Conservation (phyloP, 78 protist genomes). For the Planoprotostelium fungivorum region DNA sequence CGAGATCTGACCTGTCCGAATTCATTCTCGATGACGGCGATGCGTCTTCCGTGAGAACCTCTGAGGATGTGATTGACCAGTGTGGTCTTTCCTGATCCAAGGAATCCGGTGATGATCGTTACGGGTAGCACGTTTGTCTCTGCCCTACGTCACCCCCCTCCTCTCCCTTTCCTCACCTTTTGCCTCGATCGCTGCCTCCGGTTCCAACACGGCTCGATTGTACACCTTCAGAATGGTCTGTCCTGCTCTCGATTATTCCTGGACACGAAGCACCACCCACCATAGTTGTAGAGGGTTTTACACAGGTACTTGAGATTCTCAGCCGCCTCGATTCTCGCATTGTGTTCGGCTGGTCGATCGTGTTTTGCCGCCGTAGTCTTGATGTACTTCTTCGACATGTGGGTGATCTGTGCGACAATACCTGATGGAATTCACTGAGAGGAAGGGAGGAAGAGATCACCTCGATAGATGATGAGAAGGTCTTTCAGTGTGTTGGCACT, state of each 20-base stretch:
- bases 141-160: too few relatives aligned
- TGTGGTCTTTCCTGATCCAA: constrained; percentile 68
- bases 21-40: constrained; percentile 66
- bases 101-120: constrained; percentile 51
- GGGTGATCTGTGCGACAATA: neutral
- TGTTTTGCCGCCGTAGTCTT: neutral
- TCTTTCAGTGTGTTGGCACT: neutral
- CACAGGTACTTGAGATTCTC: neutral
- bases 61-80: constrained; percentile 52
- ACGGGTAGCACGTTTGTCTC: constrained; percentile 17
- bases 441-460: neutral
- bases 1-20: constrained; percentile 20
- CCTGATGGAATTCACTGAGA: neutral
- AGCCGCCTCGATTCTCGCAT: neutral
- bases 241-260: neutral
- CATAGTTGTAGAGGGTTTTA: neutral
- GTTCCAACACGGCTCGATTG: neutral
- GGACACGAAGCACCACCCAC: neutral
- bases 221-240: neutral
- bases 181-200: neutral
- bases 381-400: neutral
- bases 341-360: neutral
- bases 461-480: neutral
- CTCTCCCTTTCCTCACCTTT: too few relatives aligned
- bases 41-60: constrained; percentile 42